These are phyloP conservation scores for Sugiyamaella grinbergsii DNA, from an alignment of 1,139 yeast species.

Conservation along the genomic window DNA sequence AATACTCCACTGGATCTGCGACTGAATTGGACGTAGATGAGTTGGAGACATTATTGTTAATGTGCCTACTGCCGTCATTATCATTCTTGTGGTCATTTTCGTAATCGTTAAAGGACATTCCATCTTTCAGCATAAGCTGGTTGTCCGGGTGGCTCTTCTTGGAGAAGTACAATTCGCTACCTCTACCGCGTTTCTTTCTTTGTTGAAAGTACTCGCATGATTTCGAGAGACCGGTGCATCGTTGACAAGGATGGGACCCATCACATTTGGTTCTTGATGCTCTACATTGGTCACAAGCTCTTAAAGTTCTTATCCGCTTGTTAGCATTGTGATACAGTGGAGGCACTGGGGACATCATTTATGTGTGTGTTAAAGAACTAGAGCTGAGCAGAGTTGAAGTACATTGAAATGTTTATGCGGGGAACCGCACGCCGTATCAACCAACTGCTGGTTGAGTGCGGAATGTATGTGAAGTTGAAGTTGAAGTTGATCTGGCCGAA, in stretches of 20 bases:
- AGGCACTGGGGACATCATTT: background rate
- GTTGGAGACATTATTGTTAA: background rate
- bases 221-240: slow-evolving; percentile 35
- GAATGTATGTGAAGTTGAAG: background rate
- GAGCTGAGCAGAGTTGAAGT: no score
- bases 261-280: slow-evolving; percentile 47
- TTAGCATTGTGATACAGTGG: background rate
- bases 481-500: background rate
- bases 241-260: slow-evolving; percentile 45
- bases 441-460: background rate
- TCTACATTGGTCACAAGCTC: slow-evolving; percentile 50
- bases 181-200: slow-evolving; percentile 27
- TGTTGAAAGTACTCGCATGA: slow-evolving; percentile 24
- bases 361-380: background rate
- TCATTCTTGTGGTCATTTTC: slow-evolving; percentile 9
- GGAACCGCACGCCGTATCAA: slow-evolving; percentile 2
- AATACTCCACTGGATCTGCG: background rate
- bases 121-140: background rate
- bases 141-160: slow-evolving; percentile 10
- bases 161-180: slow-evolving; percentile 26
- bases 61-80: background rate
- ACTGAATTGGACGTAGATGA: background rate
- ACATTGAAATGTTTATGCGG: slow-evolving; percentile 8
- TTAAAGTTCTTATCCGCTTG: slow-evolving; percentile 31
- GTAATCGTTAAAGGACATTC: background rate